Base-by-base conservation (phyloP, 129 eudicot species). In the Helichrysum umbraculigerum region DNA sequence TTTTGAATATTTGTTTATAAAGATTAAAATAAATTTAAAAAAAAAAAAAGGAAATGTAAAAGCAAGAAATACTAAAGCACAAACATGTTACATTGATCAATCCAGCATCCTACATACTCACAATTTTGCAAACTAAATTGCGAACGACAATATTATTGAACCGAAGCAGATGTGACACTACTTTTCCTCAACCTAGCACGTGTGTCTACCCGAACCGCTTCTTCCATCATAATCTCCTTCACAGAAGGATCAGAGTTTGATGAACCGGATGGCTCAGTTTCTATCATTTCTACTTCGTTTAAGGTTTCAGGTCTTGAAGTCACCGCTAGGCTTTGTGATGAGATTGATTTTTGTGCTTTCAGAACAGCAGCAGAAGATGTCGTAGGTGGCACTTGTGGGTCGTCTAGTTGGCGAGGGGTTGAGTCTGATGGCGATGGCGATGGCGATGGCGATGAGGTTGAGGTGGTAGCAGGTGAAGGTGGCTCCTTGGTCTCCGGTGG, bases 141-240 rank as follows among this genome's bases (percentile, higher is more conserved):
- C 57, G 2, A 80, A 32, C 60, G 50, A 56, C 22, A 71, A 34
- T 58, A 66, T 44, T 35, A 80, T 74, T 80, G 71, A 74, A 50
- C 79, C 44, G 83, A 62, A 4, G 85, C 56, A 5, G 62, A 47
- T 14, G 70, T 30, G 10, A 60, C 73, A 29, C 83, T 81, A 17
- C 76, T 70, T 74, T 78, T 88, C 83, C 98, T 87, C 41, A 73
- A 92, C 77, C 96, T 88, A 3, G 77, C 85, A 72, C 87, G 85
- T 15, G 94, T 84, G 65, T 80, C 58, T 9, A 83, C 88, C 35
- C 83, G 81, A 67, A 42, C 73, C 15, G 80, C 72, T 70, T 86
- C 98, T 64, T 88, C 96, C 84, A 86, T 75, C 11, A 81, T 76
- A 7, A 82, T 77, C 54, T 93, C 96, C 71, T 67, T 67, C 28